Evolutionary conservation across 495 filamentous ascomycete species (phyloP).

Genomic region (Penicillium salamii): DNA sequence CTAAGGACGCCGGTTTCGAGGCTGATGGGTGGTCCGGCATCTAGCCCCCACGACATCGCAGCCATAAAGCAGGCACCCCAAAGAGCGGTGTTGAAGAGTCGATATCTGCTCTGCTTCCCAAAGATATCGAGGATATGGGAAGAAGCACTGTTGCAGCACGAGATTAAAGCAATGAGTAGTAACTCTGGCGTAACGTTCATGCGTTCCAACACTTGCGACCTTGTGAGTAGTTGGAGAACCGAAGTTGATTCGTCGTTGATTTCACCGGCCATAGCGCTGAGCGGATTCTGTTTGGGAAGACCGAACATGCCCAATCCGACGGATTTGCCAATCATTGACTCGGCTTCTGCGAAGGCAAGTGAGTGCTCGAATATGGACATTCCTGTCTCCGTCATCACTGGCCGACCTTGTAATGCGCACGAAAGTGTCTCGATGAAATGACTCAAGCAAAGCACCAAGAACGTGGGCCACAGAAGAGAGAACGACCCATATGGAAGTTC

Average conservation of each 20-base stretch:
- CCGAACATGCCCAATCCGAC: slow-evolving; percentile 69
- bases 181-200: slow-evolving; percentile 88
- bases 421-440: slow-evolving; percentile 86
- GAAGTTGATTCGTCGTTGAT: slow-evolving; percentile 22
- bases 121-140: slow-evolving; percentile 80
- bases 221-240: slow-evolving; percentile 37
- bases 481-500: slow-evolving; percentile 65
- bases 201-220: slow-evolving; percentile 46
- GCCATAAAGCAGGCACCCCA: slow-evolving; percentile 89
- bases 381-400: slow-evolving; percentile 77
- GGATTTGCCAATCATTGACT: slow-evolving; percentile 74
- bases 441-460: slow-evolving; percentile 74
- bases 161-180: slow-evolving; percentile 81
- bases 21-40: slow-evolving; percentile 50
- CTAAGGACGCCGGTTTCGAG: slow-evolving; percentile 55
- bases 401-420: slow-evolving; percentile 84
- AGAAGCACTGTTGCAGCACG: slow-evolving; percentile 80
- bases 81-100: slow-evolving; percentile 79
- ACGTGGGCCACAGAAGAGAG: slow-evolving; percentile 82
- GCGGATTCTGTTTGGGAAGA: slow-evolving; percentile 34
- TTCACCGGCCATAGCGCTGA: slow-evolving; percentile 17
- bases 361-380: slow-evolving; percentile 98
- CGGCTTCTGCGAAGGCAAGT: slow-evolving; percentile 92
- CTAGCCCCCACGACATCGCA: slow-evolving; percentile 68
- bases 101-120: slow-evolving; percentile 70